Evolutionary conservation across 2,329 filamentous ascomycete species (phyloP).

Genomic region (Metarhizium brunneum): DNA sequence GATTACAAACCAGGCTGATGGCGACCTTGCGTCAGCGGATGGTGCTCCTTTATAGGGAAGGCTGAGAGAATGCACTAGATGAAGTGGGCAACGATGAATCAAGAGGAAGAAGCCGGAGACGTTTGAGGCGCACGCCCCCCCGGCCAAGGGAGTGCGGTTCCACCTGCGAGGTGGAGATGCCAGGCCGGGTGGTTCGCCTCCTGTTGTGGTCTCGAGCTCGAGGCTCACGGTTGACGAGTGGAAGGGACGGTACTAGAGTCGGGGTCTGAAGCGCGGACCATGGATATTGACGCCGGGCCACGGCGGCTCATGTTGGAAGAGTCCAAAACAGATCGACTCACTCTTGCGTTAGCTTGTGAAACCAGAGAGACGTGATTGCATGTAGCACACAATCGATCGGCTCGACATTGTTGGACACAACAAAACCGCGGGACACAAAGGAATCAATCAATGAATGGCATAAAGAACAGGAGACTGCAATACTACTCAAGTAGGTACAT

Average conservation of each 20-base stretch:
- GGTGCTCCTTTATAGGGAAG: slow-evolving; percentile 6
- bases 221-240: no score
- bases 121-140: background rate
- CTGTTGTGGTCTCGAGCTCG: background rate
- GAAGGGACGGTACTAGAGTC: background rate
- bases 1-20: slow-evolving; percentile 5
- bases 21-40: slow-evolving; percentile 7
- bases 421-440: no score
- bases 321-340: background rate
- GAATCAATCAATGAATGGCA: no score
- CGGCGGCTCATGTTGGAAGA: background rate
- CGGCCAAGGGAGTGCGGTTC: background rate
- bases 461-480: no score
- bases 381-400: slow-evolving; percentile 1
- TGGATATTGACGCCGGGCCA: background rate
- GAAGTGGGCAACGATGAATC: slow-evolving; percentile 2
- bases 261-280: background rate
- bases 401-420: background rate
- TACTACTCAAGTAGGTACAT: no score
- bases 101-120: background rate
- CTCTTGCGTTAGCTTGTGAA: background rate
- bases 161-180: slow-evolving; percentile 4
- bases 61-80: slow-evolving; percentile 3
- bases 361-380: background rate
- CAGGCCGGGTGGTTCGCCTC: slow-evolving; percentile 5